These are phyloP conservation scores for Macrotyloma uniflorum DNA, from an alignment of 306 rosid genomes.

Conservation along the genomic window DNA sequence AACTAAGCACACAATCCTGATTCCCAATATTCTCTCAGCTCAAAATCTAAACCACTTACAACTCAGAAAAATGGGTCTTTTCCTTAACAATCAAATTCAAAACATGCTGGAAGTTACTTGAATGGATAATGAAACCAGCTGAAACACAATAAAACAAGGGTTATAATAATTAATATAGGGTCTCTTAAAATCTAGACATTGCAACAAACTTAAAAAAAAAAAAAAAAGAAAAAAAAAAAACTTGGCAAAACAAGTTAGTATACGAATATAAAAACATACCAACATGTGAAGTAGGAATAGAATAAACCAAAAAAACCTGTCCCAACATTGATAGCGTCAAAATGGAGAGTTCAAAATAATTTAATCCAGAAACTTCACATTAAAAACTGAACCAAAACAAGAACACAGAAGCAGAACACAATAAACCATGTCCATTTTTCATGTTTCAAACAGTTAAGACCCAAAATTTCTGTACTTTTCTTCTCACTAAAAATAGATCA, in stretches of 20 bases:
- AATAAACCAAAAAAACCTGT: conserved; percentile 52
- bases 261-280: conserved; percentile 22
- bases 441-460: conserved; percentile 19
- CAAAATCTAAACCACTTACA: conserved; percentile 49
- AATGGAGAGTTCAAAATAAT: conserved; percentile 33
- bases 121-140: conserved; percentile 53
- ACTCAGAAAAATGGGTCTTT: conserved; percentile 46
- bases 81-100: conserved; percentile 49
- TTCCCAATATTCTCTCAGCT: conserved; percentile 47
- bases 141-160: conserved; percentile 56
- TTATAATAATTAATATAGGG: conserved; percentile 45
- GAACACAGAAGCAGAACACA: conserved; percentile 35
- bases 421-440: conserved; percentile 17
- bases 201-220: neutral
- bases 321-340: conserved; percentile 40
- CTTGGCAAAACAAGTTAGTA: conserved; percentile 21
- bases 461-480: conserved; percentile 31
- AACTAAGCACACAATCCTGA: conserved; percentile 47
- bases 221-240: neutral
- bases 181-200: conserved; percentile 47
- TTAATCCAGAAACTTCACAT: conserved; percentile 33
- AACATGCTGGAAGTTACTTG: conserved; percentile 32
- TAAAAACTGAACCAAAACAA: conserved; percentile 37
- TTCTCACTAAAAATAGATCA: conserved; percentile 38
- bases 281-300: conserved; percentile 57